A percentile compares a stretch with the other conserved stretches of the same genome.
Evolutionary conservation across 2,329 filamentous ascomycete species (phyloP).

Genomic region (Fusarium palustre): DNA sequence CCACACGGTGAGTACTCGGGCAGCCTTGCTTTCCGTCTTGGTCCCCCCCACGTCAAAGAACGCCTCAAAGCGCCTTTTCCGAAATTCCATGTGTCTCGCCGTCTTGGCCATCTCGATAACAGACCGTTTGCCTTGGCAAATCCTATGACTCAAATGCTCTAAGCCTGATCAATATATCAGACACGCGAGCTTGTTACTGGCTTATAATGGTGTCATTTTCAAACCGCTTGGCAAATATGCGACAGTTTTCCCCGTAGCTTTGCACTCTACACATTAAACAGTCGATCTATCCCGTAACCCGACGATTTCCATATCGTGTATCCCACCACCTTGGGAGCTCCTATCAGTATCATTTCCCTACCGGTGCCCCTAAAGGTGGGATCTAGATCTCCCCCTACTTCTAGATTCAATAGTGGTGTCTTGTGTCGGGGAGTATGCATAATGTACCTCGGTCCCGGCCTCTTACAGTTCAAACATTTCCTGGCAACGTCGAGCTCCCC

Average conservation of each 20-base stretch:
- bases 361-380: neutral
- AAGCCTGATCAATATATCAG: neutral
- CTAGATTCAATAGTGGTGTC: conserved; percentile 29
- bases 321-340: neutral
- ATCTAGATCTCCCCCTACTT: conserved; percentile 35
- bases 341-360: neutral
- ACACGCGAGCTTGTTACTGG: conserved; percentile 4
- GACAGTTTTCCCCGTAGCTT: conserved; percentile 3
- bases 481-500: neutral
- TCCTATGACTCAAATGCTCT: neutral
- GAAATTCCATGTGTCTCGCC: neutral
- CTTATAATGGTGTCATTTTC: conserved; percentile 32
- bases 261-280: neutral
- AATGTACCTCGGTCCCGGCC: neutral
- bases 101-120: conserved; percentile 24
- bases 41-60: conserved; percentile 30
- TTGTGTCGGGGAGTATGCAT: conserved; percentile 40
- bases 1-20: neutral
- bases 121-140: neutral
- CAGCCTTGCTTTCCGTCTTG: conserved; percentile 20
- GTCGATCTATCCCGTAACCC: conserved; percentile 1
- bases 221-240: conserved; percentile 35
- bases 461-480: neutral
- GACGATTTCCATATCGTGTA: conserved; percentile 25
- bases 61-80: conserved; percentile 11